Evolutionary conservation across 169 alveolate species (phyloP), one percentile per base, ranked within the genome.

Genomic region (Babesia sp.): DNA sequence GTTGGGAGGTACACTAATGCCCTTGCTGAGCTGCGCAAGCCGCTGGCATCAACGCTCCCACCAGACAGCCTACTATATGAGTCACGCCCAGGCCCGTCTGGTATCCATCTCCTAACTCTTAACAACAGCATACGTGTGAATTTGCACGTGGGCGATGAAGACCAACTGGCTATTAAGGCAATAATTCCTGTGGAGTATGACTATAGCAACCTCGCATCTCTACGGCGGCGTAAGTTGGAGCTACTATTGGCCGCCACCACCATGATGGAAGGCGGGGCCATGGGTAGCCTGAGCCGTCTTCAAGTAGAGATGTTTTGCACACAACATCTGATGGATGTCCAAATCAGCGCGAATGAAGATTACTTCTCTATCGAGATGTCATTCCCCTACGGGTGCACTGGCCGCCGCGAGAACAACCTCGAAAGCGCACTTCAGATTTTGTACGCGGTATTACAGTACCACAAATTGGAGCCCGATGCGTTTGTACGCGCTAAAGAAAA

Each of bases 251-350:
- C 75, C n/a, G 71, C 85, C 18, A 37, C 71, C 9, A 54, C 84
- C 6, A 48, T 92, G 89, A 90, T 92, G 92, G 96, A 92, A 53
- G 94, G 96, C 6, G 96, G 96, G 12, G 93, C 93, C 41, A 71
- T 92, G 60, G 96, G 92, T 31, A 67, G 74, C 48, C 77, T 83
- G 50, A 68, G 91, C 64, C 69, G 96, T n/a, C 81, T 76, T 67
- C 88, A 90, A 79, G 92, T 92, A 29, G 96, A 92, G 83, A 66
- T 86, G 71, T 91, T 85, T 59, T 92, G 96, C 63, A 89, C 90
- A 39, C 78, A 74, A 42, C 83, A 85, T 53, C 84, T 85, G 44
- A 77, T 92, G 22, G 91, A 88, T 68, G 93, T 92, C 33, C 57
- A 67, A 77, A 90, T 92, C 29, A 86, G 84, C 58, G 71, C 87